phyloP scores from a whole-genome alignment of 2,329 filamentous ascomycete genomes.

The Aspergillus terreus region DNA sequence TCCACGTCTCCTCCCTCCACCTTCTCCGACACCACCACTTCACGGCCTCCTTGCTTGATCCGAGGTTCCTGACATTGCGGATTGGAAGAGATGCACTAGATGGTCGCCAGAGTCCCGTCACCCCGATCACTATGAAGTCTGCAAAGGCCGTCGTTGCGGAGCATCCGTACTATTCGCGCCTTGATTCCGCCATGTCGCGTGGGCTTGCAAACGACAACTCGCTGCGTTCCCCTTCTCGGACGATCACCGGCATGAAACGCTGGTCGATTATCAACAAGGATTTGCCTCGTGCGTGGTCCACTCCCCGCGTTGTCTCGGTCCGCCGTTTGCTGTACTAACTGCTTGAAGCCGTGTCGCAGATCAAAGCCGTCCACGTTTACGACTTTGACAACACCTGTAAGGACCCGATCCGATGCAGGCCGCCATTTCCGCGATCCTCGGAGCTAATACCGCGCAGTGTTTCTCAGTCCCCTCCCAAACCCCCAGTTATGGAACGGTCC shows the following conservation, averaged over 20 bases:
- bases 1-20: not conserved
- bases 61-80: too few relatives aligned
- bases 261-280: constrained; percentile 78
- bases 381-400: constrained; percentile 95
- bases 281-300: constrained; percentile 55
- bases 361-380: constrained; percentile 85
- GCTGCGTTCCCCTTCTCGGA: constrained; percentile 40
- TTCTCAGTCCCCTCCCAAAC: constrained; percentile 87
- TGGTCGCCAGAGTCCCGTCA: not conserved
- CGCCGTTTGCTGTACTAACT: not conserved
- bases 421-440: not conserved
- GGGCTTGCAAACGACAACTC: constrained; percentile 25
- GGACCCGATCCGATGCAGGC: constrained; percentile 23
- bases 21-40: not conserved
- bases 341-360: constrained; percentile 55
- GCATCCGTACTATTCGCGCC: constrained; percentile 17
- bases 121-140: constrained; percentile 26
- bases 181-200: constrained; percentile 23
- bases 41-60: not conserved
- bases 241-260: constrained; percentile 71
- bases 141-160: constrained; percentile 34
- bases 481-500: constrained; percentile 76
- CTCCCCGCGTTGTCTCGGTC: not conserved
- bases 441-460: constrained; percentile 56
- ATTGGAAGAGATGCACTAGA: constrained; percentile 7